phyloP scores from a whole-genome alignment of 139 green algal species.

The Tetraselmis striata region DNA sequence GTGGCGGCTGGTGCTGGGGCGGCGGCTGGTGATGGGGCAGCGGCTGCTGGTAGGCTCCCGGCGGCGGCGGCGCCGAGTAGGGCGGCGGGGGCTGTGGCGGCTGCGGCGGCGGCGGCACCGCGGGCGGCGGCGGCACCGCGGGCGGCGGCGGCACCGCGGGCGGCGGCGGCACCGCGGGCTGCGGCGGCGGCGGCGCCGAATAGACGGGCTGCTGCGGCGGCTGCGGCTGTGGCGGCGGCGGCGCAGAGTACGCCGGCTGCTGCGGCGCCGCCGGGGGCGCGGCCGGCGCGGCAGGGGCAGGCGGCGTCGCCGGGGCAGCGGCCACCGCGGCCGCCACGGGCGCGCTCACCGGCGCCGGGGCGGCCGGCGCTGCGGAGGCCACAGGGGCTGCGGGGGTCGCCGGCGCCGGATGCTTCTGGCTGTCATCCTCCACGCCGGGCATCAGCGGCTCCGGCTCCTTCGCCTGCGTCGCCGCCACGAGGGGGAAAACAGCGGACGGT shows the following conservation, averaged over 20 bases:
- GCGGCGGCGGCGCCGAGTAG: background rate
- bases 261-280: background rate
- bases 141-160: slow-evolving; percentile 10
- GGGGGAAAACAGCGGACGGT: background rate
- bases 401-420: slow-evolving; percentile 3
- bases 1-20: background rate
- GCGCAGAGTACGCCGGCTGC: slow-evolving; percentile 11
- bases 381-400: background rate
- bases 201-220: background rate
- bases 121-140: slow-evolving; percentile 2
- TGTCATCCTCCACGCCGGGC: background rate
- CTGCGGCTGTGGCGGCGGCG: slow-evolving; percentile 8
- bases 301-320: background rate
- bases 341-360: background rate
- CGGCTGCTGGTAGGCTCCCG: background rate
- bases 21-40: background rate
- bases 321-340: background rate
- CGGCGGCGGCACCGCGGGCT: background rate
- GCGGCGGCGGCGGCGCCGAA: slow-evolving; percentile 13
- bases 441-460: background rate
- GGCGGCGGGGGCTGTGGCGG: background rate
- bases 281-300: slow-evolving; percentile 5
- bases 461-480: slow-evolving; percentile 8
- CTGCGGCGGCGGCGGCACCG: slow-evolving; percentile 17
- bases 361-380: slow-evolving; percentile 1